Base-by-base conservation (phyloP, 805 yeast species). In the Schwanniomyces pseudopolymorphus region DNA sequence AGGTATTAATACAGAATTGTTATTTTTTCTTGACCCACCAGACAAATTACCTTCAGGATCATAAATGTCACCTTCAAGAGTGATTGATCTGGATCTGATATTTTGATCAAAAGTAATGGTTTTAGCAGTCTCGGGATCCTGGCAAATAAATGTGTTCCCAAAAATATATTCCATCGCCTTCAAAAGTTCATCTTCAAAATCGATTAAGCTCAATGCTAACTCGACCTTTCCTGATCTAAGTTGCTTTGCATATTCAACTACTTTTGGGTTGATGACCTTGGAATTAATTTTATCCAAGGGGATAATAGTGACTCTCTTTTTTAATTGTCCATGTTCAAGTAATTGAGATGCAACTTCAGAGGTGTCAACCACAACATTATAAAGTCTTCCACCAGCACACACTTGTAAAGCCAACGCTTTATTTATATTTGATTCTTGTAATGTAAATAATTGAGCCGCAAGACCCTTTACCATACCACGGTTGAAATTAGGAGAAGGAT, bases 31-130 rank as follows among this genome's bases (percentile, higher is more conserved):
- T 17, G 95, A 84, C n/a, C 98, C 98, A 40, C 99, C 99, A 1
- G 97, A 87, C 22, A 94, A 72, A 6, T 96, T 88, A 13, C 99
- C 99, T 54, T 86, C 89, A 0, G 99, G 99, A 61, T 94, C 99
- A 66, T 91, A 94, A 9, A 85, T 79, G 63, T 94, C 99, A 43
- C 99, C 99, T 44, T 90, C 91, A 27, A 87, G 63, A 0, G 99
- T 94, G 13, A 95, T 89, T 25, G 95, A 84, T 57, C 90, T 83
- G 0, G 91, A 76, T 51, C 89, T 77, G 13, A 92, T 83, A 45
- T 81, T 78, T 0, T 92, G 94, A 61, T 91, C 83, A 62, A 90
- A 89, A 0, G 97, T 89, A n/a, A 94, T 86, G 40, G 76, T 74
- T 55, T 91, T 86, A 0, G 99, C 98, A 0, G 96, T 83, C 13